phyloP scores from a whole-genome alignment of 2,329 filamentous ascomycete genomes.

The Ophiostoma sp. region DNA sequence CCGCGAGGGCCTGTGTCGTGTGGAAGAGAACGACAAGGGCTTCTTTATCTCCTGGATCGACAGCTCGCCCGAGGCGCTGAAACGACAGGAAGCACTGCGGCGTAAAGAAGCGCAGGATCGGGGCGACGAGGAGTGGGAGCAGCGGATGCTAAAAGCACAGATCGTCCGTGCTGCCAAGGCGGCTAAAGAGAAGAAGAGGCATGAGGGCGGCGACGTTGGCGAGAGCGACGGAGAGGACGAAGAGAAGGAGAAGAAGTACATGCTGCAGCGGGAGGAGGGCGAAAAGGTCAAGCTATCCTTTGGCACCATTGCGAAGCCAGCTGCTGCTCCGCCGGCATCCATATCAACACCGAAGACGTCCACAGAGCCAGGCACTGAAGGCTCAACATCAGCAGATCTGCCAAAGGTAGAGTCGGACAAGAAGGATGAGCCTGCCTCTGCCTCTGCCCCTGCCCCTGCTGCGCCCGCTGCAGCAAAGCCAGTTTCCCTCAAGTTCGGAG shows the following conservation, averaged over 20 bases:
- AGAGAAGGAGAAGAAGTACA: slow-evolving; percentile 40
- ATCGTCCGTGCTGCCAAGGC: slow-evolving; percentile 67
- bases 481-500: slow-evolving; percentile 60
- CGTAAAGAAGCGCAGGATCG: slow-evolving; percentile 83
- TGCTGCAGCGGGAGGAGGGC: slow-evolving; percentile 59
- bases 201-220: slow-evolving; percentile 36
- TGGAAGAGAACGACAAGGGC: slow-evolving; percentile 84
- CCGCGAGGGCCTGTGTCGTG: slow-evolving; percentile 77
- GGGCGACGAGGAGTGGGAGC: slow-evolving; percentile 84
- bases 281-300: slow-evolving; percentile 71
- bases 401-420: not conserved
- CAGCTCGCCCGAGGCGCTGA: slow-evolving; percentile 77
- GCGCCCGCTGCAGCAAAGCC: slow-evolving; percentile 26
- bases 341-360: slow-evolving; percentile 18
- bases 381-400: not conserved
- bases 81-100: slow-evolving; percentile 71
- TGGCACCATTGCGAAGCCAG: slow-evolving; percentile 38
- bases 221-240: slow-evolving; percentile 38
- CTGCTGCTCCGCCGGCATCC: not conserved
- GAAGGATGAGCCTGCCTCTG: not conserved
- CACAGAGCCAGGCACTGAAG: slow-evolving; percentile 22
- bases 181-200: slow-evolving; percentile 40
- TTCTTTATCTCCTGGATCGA: slow-evolving; percentile 87
- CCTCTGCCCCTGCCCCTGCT: not conserved
- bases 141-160: slow-evolving; percentile 75